A percentile compares a stretch with the other conserved stretches of the same genome.
phyloP scores from a whole-genome alignment of 306 rosid species.

The Castanospermum australe region DNA sequence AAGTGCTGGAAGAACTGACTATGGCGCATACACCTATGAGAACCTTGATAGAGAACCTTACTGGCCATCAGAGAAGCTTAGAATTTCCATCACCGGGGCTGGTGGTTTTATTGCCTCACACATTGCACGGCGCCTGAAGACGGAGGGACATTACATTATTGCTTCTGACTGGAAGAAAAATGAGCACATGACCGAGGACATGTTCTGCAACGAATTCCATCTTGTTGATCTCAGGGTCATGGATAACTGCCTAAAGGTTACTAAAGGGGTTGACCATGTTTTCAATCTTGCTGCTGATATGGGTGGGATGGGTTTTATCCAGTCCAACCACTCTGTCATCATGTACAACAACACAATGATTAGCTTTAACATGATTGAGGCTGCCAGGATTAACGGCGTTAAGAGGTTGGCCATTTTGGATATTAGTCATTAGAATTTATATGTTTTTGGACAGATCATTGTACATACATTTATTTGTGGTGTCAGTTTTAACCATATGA shows the following conservation, averaged over 20 bases:
- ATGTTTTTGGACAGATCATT: not conserved
- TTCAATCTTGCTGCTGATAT: constrained; percentile 98
- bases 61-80: constrained; percentile 90
- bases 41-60: constrained; percentile 89
- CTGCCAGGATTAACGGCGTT: constrained; percentile 81
- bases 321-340: constrained; percentile 94
- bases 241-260: constrained; percentile 93
- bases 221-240: constrained; percentile 97
- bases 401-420: constrained; percentile 65
- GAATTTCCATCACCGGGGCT: constrained; percentile 93
- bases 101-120: constrained; percentile 98
- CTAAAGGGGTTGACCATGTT: constrained; percentile 84
- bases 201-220: constrained; percentile 97
- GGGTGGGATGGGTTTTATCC: constrained; percentile 99
- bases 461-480: not conserved
- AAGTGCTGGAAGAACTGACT: constrained; percentile 57
- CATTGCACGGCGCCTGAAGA: constrained; percentile 90
- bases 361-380: constrained; percentile 96
- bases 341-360: constrained; percentile 98
- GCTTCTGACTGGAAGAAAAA: constrained; percentile 99
- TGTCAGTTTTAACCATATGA: constrained; percentile 9
- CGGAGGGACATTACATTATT: constrained; percentile 89
- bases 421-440: not conserved
- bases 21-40: constrained; percentile 87
- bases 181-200: constrained; percentile 97